These are phyloP conservation scores for Pholiota microspora DNA, from an alignment of 768 basidiomycete species.

Conservation along the genomic window DNA sequence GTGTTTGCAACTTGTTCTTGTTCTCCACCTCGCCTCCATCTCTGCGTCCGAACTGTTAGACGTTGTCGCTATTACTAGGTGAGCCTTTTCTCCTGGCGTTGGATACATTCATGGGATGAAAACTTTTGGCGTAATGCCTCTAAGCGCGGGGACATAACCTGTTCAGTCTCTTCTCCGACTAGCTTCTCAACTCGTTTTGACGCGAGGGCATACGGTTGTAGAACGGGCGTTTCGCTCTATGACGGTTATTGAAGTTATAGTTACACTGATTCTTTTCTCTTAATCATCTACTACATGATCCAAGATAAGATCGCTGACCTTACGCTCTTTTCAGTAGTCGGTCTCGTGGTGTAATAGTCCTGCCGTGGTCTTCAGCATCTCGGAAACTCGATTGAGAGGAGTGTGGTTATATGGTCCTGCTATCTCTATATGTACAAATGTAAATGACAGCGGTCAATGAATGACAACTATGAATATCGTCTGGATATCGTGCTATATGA, in stretches of 20 bases:
- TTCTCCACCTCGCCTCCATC: neutral
- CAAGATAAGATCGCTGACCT: neutral
- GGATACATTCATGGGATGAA: conserved; percentile 10
- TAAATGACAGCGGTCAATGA: no score
- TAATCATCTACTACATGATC: neutral
- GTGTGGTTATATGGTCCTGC: no score
- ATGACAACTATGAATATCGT: no score
- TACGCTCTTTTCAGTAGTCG: no score
- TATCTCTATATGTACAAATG: no score
- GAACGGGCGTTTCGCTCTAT: conserved; percentile 17
- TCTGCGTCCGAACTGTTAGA: neutral
- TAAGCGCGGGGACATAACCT: conserved; percentile 17
- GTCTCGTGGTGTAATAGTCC: no score
- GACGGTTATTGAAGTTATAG: conserved; percentile 19
- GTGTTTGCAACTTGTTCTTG: neutral
- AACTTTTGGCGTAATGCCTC: conserved; percentile 19
- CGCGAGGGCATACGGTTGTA: conserved; percentile 20
- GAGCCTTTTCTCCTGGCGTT: no score
- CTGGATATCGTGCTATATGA: no score
- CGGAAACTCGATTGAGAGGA: no score
- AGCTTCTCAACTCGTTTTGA: conserved; percentile 20
- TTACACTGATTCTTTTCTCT: conserved; percentile 14
- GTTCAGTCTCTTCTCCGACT: conserved; percentile 19
- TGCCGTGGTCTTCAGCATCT: no score
- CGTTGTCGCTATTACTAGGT: neutral